Evolutionary conservation across 106 monocot genomes (phyloP), one percentile per base, ranked within the genome.

Genomic region (Allium cepa): DNA sequence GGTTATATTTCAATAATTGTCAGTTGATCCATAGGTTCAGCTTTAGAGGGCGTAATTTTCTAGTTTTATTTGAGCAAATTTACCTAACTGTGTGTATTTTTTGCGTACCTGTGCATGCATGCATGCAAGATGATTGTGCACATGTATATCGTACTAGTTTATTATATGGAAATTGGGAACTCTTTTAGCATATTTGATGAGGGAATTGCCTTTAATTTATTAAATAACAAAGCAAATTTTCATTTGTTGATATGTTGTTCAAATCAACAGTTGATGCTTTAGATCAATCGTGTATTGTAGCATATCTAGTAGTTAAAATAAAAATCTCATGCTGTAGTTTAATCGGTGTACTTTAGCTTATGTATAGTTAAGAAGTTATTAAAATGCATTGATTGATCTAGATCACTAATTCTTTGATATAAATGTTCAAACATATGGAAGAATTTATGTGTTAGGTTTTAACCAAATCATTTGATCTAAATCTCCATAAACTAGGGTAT

Each of bases 81-180:
- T 17, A 49, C 7, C 22, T 22, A 12, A 48, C 17, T 49, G 13
- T 9, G 17, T 49, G 49, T 64, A 14, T 64, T 10, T 47, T 64
- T 49, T 49, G 49, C 17, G 16, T 45, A 8, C 18, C 8, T 64
- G 22, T 66, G 50, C 66, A 66, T 52, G 51, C 66, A 66, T 52
- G 66, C 66, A 55, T 55, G 53, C 53, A 66, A 50, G 48, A 11
- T 49, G 50, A 51, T 9, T 51, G 66, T 66, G 47, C 13, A 66
- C 26, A 52, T 52, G 50, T 51, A 22, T 16, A 11, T 66, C 22
- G 22, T 1, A 26, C 50, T 4, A 66, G 26, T 59, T 66, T 7
- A 66, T 26, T 9, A 51, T 7, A 66, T 50, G 8, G 50, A 0
- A 49, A 18, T 10, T 26, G 13, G 18, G n/a, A 11, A 18, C 26